phyloP scores from a whole-genome alignment of 805 yeast species.

The Suhomyces prunicola region DNA sequence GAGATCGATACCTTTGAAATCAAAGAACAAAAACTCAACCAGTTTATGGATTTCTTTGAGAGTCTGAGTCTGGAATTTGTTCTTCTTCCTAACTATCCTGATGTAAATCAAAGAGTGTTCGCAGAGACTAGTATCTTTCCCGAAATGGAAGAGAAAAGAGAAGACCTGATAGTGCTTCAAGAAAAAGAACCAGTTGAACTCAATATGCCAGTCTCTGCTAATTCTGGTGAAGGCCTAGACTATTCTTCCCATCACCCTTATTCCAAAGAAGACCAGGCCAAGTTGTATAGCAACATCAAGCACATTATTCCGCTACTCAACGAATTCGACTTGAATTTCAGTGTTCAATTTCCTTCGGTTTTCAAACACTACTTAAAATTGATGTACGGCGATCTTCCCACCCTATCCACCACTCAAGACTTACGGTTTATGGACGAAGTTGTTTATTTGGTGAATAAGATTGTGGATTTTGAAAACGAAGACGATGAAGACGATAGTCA shows the following conservation, averaged over 20 bases:
- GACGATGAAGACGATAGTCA: constrained; percentile 11
- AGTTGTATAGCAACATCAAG: constrained; percentile 13
- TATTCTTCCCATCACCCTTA: constrained; percentile 6
- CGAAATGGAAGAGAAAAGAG: constrained; percentile 9
- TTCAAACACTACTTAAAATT: constrained; percentile 22
- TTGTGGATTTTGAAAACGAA: constrained; percentile 29
- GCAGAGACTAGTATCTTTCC: constrained; percentile 17
- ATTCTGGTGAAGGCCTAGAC: too few species aligned
- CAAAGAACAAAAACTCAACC: constrained; percentile 16
- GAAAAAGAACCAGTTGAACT: neutral
- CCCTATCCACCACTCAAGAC: constrained; percentile 16
- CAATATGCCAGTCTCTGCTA: too few species aligned
- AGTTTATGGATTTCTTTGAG: constrained; percentile 18
- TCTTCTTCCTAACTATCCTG: constrained; percentile 15
- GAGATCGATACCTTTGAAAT: constrained; percentile 16
- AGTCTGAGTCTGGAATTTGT: constrained; percentile 6
- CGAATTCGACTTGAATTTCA: constrained; percentile 25
- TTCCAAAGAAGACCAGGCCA: constrained; percentile 13
- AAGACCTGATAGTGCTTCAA: too few species aligned
- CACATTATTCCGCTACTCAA: constrained; percentile 23
- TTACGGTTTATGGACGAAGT: constrained; percentile 20
- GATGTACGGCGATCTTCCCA: constrained; percentile 19
- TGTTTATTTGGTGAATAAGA: constrained; percentile 15
- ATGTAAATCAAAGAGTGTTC: constrained; percentile 12
- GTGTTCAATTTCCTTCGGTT: constrained; percentile 18